phyloP scores from a whole-genome alignment of 345 rosid genomes.

The Eucalyptus virginea region DNA sequence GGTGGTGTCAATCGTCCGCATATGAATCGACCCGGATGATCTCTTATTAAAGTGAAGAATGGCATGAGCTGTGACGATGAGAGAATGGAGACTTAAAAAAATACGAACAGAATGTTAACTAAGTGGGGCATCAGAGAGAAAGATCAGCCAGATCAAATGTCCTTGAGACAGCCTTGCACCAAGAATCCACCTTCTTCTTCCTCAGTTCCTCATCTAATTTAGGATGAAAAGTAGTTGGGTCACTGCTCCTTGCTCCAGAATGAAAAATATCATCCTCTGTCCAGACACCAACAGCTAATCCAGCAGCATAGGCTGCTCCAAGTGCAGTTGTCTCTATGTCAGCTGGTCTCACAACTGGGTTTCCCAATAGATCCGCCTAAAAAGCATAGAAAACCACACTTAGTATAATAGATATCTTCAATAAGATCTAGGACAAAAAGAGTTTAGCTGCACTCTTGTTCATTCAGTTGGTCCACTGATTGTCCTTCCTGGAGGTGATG shows the following conservation, averaged over 20 bases:
- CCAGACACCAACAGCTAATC: conserved; percentile 83
- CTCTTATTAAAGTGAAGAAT: background rate
- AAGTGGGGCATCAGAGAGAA: conserved; percentile 14
- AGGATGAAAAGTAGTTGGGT: conserved; percentile 38
- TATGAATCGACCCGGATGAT: background rate
- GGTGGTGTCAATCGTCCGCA: background rate
- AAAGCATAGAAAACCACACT: background rate
- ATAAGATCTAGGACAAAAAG: background rate
- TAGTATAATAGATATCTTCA: background rate
- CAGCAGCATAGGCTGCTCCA: conserved; percentile 97
- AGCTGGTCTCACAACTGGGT: conserved; percentile 79
- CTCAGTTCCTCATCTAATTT: conserved; percentile 25
- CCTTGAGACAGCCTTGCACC: conserved; percentile 84
- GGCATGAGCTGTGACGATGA: background rate
- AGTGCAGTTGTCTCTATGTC: conserved; percentile 89
- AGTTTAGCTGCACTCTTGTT: background rate
- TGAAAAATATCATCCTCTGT: conserved; percentile 56
- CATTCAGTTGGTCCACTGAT: background rate
- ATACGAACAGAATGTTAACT: background rate
- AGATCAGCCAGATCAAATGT: conserved; percentile 74
- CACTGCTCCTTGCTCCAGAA: conserved; percentile 31
- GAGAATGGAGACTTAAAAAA: background rate
- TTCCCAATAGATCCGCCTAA: conserved; percentile 89
- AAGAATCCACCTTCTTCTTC: conserved; percentile 71
- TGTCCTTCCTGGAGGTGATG: background rate